Evolutionary conservation across 495 filamentous ascomycete species (phyloP), one percentile per base, ranked within the genome.

Genomic region (Penicillium desertorum): DNA sequence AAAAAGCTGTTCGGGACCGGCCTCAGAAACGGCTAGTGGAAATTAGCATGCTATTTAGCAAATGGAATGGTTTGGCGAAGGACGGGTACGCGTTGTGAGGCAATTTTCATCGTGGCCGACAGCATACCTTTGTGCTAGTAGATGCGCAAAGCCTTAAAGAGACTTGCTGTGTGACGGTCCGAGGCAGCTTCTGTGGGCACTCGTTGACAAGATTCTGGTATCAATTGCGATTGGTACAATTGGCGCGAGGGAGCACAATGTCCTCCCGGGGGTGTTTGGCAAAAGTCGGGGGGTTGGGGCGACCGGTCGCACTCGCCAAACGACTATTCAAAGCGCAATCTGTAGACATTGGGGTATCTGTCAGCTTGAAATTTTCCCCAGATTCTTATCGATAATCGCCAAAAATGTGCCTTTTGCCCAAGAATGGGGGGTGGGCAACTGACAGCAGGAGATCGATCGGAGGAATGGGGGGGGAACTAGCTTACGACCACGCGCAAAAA

Each of bases 391-490:
- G 58, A 45, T 48, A 61, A 65, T 65, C 59, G 47, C 39, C 49
- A 62, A 64, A 43, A 51, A 64, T 64, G 61, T 62, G 53, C 53
- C 57, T 51, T 23, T 54, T 43, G 41, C 50, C 53, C 30, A 58
- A 30, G 55, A 59, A 60, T 49, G 50, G 59, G 46, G 37, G 29
- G 30, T 12, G 30, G 9, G 29, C 19, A 50, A 49, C 51, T 56
- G 61, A 62, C 83, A 84, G 68, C 86, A 83, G 39, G 20, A 51
- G 77, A 70, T 77, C 83, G 77, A 70, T 77, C 83, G 85, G 88
- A 68, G 88, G 68, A 70, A 66, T 70, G 67, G 56, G 54, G 65
- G n/a, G 59, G 57, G 32, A 53, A 32, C 41, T 60, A 58, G 29
- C 56, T 61, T 54, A 42, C 49, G 48, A 64, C 55, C 43, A 56